Conservation (phyloP, 2,329 filamentous ascomycete genomes). For the Monilinia fructigena region DNA sequence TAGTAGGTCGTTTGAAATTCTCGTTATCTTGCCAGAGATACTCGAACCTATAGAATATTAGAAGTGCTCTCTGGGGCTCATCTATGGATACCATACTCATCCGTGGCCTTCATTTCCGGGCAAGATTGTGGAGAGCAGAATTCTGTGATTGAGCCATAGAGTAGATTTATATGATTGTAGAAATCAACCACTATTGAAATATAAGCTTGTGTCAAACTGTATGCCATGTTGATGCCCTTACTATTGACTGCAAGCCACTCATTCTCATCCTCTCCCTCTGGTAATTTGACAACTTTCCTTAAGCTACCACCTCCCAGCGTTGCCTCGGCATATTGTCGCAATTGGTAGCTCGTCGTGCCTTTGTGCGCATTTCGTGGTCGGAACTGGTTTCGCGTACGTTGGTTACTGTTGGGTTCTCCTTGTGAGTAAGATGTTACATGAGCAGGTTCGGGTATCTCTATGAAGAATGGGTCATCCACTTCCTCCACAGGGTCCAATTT, state of each 20-base stretch:
- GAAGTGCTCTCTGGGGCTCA: constrained; percentile 13
- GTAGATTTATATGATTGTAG: constrained; percentile 99
- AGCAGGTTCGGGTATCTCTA: constrained; percentile 43
- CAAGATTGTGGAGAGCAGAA: constrained; percentile 97
- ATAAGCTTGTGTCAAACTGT: constrained; percentile 35
- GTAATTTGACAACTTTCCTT: constrained; percentile 93
- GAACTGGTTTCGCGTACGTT: constrained; percentile 86
- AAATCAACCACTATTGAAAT: constrained; percentile 85
- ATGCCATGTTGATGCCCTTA: constrained; percentile 45
- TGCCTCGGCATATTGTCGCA: constrained; percentile 97
- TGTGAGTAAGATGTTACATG: constrained; percentile 43
- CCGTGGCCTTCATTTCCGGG: constrained; percentile 99
- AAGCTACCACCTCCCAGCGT: constrained; percentile 92
- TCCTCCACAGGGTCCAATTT: constrained; percentile 22
- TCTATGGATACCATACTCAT: constrained; percentile 65
- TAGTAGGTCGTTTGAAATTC: constrained; percentile 91
- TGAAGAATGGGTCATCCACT: constrained; percentile 39
- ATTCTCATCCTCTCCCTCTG: constrained; percentile 95
- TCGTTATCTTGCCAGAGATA: constrained; percentile 98
- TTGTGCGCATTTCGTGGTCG: constrained; percentile 81
- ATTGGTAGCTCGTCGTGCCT: constrained; percentile 86
- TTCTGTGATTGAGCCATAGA: constrained; percentile 98
- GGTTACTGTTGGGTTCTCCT: constrained; percentile 59
- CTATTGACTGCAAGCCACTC: constrained; percentile 98
- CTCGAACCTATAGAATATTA: constrained; percentile 68